Conservation (phyloP, 176 grass and related monocot species). For the Urochloa ruziziensis region DNA sequence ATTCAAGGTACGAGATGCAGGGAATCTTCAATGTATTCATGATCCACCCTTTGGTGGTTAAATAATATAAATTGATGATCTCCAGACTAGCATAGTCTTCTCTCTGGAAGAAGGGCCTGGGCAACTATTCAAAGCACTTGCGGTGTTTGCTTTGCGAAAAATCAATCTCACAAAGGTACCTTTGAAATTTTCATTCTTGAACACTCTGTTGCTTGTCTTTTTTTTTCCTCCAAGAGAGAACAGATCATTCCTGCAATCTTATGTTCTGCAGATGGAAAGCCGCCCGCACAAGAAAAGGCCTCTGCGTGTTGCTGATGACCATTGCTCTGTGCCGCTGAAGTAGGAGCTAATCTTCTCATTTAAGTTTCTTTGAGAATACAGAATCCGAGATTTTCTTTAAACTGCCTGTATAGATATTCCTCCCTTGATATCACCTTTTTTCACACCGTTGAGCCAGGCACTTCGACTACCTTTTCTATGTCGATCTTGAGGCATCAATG, state of each 20-base stretch:
- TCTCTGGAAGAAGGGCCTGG: constrained; percentile 94
- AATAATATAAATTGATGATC: neutral
- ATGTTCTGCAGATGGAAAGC: constrained; percentile 73
- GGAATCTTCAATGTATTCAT: constrained; percentile 16
- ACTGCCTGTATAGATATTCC: neutral
- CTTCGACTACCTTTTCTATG: constrained; percentile 93
- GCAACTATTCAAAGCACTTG: constrained; percentile 79
- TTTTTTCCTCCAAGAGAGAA: neutral
- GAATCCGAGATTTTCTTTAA: neutral
- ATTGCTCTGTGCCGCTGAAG: constrained; percentile 54
- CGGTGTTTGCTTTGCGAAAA: constrained; percentile 75
- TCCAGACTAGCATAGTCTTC: constrained; percentile 87
- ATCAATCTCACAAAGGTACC: constrained; percentile 88
- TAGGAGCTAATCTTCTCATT: constrained; percentile 12
- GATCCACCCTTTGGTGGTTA: neutral
- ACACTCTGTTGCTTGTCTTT: neutral
- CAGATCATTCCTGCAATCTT: neutral
- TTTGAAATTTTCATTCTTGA: constrained; percentile 3
- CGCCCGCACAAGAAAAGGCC: constrained; percentile 70
- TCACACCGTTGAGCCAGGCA: constrained; percentile 48
- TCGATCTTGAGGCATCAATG: constrained; percentile 92
- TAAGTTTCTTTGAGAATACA: neutral
- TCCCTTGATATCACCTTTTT: neutral
- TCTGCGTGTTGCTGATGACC: constrained; percentile 67
- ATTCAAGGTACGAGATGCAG: constrained; percentile 63